Conservation (phyloP, 108 stramenopile genomes). For the Aurantiochytrium sp. region DNA sequence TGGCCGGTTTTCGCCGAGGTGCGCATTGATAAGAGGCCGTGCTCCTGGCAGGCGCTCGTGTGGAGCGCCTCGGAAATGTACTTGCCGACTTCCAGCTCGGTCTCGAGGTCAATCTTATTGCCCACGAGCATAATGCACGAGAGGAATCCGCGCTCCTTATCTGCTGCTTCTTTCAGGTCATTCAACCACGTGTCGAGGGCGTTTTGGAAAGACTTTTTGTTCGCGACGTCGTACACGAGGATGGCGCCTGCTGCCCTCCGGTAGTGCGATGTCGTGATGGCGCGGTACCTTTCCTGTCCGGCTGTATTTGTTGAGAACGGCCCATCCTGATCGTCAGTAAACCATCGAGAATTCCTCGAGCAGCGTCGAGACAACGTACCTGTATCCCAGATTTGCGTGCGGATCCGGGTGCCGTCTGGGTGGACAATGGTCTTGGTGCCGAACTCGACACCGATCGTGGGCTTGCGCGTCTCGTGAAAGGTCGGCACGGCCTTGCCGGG, state of each 20-base stretch:
- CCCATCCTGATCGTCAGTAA: too few species aligned
- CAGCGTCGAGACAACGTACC: too few species aligned
- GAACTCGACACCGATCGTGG: conserved; percentile 40
- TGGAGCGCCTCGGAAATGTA: conserved; percentile 18
- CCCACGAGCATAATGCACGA: conserved; percentile 27
- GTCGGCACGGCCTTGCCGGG: background rate
- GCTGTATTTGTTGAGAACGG: conserved; percentile 29
- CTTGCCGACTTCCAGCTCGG: conserved; percentile 5
- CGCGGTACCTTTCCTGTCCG: conserved; percentile 46
- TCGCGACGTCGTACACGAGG: conserved; percentile 48
- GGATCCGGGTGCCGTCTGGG: conserved; percentile 48
- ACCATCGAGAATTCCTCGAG: too few species aligned
- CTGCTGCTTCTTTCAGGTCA: conserved; percentile 39
- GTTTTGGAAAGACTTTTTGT: conserved; percentile 44
- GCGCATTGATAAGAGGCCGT: conserved; percentile 21
- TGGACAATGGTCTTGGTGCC: conserved; percentile 50
- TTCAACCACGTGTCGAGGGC: conserved; percentile 48
- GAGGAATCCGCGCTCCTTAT: conserved; percentile 7
- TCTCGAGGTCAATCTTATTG: conserved; percentile 28
- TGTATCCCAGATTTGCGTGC: conserved; percentile 49
- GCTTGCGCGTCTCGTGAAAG: conserved; percentile 21
- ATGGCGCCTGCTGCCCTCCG: conserved; percentile 50
- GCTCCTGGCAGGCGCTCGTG: conserved; percentile 16
- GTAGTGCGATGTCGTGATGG: conserved; percentile 43
- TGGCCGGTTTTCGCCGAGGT: conserved; percentile 26